Evolutionary conservation across 352 stramenopile species (phyloP), one percentile per base, ranked within the genome.

Genomic region (Plasmopara halstedii): DNA sequence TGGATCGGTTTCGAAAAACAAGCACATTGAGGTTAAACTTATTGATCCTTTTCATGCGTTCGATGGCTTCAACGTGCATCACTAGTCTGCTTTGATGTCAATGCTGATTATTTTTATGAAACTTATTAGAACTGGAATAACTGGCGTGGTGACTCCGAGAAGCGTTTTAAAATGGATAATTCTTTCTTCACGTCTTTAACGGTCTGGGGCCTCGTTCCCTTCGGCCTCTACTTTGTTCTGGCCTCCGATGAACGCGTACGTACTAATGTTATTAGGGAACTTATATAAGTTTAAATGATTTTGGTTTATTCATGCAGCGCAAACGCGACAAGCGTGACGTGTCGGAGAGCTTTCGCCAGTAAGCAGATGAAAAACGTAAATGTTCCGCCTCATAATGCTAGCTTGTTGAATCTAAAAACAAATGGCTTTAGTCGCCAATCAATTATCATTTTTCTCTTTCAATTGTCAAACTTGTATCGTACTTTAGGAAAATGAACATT

Each of bases 61-160:
- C 3, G 11, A 4, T 11, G 25, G 25, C 25, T 6, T 11, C 25
- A 6, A 2, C 3, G 25, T 29, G 21, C 37, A 6, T 2, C 8
- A 17, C 6, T 35, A 13, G 11, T 17, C 18, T 31, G 4, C 14
- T 10, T 8, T 34, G n/a, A n/a, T n/a, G n/a, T n/a, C 34, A 2
- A 43, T 40, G 32, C 40, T 62, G 39, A 55, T 6, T 40, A 15
- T 38, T 5, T 6, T 50, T 49, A 2, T 42, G 15, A 13, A 18
- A 35, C 31, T 10, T 32, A 15, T 38, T 47, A 88, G 77, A 89
- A 83, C 65, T 89, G 79, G 70, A 87, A 85, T 68, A 89, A 89
- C 62, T 89, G 77, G 77, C 74, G 77, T 52, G 77, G 77, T 41
- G 77, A 89, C 64, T 85, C 77, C 54, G 77, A 89, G 59, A 83